Conservation (phyloP, 495 filamentous ascomycete species). For the Neurospora sp. region DNA sequence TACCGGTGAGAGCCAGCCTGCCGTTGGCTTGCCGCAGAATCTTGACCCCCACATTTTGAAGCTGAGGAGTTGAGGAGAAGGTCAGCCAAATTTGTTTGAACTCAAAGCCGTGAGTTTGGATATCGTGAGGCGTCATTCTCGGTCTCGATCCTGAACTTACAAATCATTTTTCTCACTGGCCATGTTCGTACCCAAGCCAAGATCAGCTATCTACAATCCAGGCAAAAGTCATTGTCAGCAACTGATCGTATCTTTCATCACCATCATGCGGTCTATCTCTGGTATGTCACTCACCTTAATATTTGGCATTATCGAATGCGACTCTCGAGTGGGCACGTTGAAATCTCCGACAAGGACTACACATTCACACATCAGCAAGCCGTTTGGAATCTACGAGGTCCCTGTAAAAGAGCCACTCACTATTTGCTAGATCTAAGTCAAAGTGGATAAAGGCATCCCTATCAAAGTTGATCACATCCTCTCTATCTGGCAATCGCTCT, state of each 20-base stretch:
- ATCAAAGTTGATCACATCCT: background rate
- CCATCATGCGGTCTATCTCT: background rate
- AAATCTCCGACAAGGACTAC: background rate
- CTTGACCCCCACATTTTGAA: background rate
- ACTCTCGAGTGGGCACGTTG: background rate
- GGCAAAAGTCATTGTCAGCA: background rate
- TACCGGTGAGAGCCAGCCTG: background rate
- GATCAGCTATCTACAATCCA: background rate
- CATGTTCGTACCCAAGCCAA: background rate
- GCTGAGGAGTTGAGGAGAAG: background rate
- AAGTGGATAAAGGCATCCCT: background rate
- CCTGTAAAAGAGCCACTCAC: background rate
- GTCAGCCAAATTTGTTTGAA: background rate
- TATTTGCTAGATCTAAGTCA: background rate
- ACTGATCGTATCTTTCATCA: background rate
- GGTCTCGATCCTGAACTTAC: background rate
- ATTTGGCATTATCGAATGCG: background rate
- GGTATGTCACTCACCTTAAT: background rate
- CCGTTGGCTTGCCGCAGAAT: background rate
- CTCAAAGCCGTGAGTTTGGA: background rate
- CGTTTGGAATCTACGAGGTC: background rate
- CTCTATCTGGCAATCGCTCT: background rate
- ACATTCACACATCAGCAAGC: background rate
- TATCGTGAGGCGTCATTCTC: background rate
- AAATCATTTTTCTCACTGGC: background rate